Percentiles rank a stretch among this genome's conserved stretches.
These are phyloP conservation scores for Collybiopsis luxurians DNA, from an alignment of 768 basidiomycete genomes.

Conservation along the genomic window DNA sequence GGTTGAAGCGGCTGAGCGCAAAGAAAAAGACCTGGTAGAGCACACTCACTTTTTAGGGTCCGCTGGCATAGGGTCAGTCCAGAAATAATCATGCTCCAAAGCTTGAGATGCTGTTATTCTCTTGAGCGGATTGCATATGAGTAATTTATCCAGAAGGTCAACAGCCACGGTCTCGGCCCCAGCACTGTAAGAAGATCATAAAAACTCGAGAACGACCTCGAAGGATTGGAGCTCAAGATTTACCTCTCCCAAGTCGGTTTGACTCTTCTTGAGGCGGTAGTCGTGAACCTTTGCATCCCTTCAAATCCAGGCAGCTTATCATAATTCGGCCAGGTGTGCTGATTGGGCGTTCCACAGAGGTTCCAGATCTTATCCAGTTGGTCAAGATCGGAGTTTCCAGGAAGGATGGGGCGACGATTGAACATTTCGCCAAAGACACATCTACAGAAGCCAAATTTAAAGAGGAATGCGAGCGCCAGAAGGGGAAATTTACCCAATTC, in stretches of 20 bases:
- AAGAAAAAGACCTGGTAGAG: neutral
- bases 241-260: constrained; percentile 60
- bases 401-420: constrained; percentile 78
- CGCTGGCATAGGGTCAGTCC: constrained; percentile 85
- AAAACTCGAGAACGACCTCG: constrained; percentile 6
- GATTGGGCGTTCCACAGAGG: constrained; percentile 86
- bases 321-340: constrained; percentile 77
- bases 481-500: constrained; percentile 64
- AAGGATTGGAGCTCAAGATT: constrained; percentile 21
- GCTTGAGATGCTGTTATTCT: constrained; percentile 85
- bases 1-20: neutral
- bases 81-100: constrained; percentile 92
- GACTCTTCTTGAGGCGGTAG: constrained; percentile 49
- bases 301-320: constrained; percentile 78
- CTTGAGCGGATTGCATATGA: constrained; percentile 80
- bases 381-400: constrained; percentile 86
- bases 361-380: constrained; percentile 89
- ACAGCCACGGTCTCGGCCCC: constrained; percentile 71
- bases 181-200: constrained; percentile 40
- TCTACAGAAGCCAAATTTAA: constrained; percentile 34
- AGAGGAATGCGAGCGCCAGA: neutral
- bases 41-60: constrained; percentile 71
- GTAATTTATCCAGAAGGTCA: constrained; percentile 79
- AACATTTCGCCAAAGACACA: constrained; percentile 99
- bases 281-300: constrained; percentile 63